Base-by-base conservation (phyloP, 352 stramenopile genomes). In the Phytophthora aleatoria region DNA sequence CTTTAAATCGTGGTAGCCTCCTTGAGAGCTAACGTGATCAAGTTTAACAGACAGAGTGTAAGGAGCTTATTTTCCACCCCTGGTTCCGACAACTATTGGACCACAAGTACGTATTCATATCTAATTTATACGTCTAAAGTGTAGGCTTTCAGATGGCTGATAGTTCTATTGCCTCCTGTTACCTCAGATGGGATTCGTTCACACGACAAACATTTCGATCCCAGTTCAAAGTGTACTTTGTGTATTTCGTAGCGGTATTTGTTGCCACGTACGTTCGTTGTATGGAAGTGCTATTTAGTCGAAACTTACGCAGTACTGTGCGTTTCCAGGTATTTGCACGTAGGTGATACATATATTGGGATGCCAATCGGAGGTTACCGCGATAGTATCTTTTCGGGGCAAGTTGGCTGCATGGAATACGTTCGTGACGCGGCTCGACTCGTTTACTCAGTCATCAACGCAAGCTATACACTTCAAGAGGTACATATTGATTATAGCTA, bases 61-160 rank as follows among this genome's bases (percentile, higher is more conserved):
- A 92, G 51, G 78, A 92, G 43, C 71, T 94, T 5, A 79, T 94
- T 57, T 79, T 81, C 24, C 85, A 94, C 47, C 81, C 83, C 11
- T 94, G 85, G 85, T 82, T 92, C 28, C 74, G 64, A 13, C 80
- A 94, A 50, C 64, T 94, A 12, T 76, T 92, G 60, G 80, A 94
- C 27, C 81, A 91, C 67, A 94, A 94, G 85, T 92, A 69, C 33
- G 63, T 58, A 13, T 27, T 9, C 47, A 13, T 28, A 42, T 45
- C 38, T 47, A 9, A 16, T 20, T 20, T 20, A 20, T 20, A 20
- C 20, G 20, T 39, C 9, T 5, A 15, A 43, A 30, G 5, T 30
- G 20, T 7, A 10, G 39, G 24, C n/a, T 50, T 42, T 26, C 2
- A 35, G 26, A 3, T 57, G 15, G 27, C 11, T 43, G 33, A 49